Conservation (phyloP, 345 rosid species). For the Punica granatum region DNA sequence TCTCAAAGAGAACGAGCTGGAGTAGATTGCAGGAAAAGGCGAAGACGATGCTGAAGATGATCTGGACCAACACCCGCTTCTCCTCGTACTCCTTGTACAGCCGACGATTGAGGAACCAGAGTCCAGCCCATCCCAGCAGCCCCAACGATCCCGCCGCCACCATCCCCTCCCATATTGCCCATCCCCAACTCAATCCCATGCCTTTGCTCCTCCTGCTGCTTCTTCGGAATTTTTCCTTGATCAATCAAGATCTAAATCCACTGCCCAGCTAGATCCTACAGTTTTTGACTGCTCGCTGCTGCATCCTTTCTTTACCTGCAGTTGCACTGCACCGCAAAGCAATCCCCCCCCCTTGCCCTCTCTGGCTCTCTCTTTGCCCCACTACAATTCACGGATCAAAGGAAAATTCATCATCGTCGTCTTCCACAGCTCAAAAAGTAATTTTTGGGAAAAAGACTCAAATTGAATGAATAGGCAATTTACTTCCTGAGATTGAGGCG, state of each 20-base stretch:
- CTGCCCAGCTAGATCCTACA: neutral
- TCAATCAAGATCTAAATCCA: too few relatives aligned
- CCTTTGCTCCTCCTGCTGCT: neutral
- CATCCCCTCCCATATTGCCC: constrained; percentile 57
- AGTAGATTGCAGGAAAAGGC: constrained; percentile 92
- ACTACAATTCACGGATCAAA: too few relatives aligned
- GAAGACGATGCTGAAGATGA: constrained; percentile 88
- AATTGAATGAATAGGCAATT: too few relatives aligned
- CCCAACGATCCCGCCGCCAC: constrained; percentile 58
- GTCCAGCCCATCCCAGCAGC: constrained; percentile 76
- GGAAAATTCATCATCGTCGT: too few relatives aligned
- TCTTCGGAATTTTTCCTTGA: neutral
- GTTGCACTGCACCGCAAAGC: too few relatives aligned
- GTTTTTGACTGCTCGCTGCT: too few relatives aligned
- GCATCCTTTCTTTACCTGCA: too few relatives aligned
- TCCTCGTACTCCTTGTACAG: constrained; percentile 96
- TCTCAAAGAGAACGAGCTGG: constrained; percentile 95
- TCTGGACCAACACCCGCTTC: constrained; percentile 83
- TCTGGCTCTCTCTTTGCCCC: too few relatives aligned
- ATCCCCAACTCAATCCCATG: constrained; percentile 53
- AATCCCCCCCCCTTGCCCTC: too few relatives aligned
- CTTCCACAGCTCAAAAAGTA: too few relatives aligned
- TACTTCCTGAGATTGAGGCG: too few relatives aligned
- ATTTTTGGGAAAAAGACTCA: too few relatives aligned
- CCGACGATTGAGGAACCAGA: constrained; percentile 80